Conservation (phyloP, 805 yeast genomes). For the Kodamaea laetipori region DNA sequence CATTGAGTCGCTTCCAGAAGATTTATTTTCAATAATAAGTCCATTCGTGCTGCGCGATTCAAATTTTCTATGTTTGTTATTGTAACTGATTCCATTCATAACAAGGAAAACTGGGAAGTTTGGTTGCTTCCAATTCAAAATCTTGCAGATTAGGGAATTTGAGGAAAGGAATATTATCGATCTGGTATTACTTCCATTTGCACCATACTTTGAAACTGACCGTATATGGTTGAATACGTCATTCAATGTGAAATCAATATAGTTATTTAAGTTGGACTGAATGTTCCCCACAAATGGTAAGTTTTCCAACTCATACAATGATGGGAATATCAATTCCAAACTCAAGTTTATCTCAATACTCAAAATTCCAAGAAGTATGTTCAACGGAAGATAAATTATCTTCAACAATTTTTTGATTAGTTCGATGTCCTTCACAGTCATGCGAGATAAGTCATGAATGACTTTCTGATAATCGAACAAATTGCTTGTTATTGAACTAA, state of each 20-base stretch:
- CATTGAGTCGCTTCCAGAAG: constrained; percentile 4
- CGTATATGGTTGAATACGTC: constrained; percentile 78
- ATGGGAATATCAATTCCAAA: constrained; percentile 77
- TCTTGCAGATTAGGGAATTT: constrained; percentile 88
- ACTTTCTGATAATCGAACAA: constrained; percentile 44
- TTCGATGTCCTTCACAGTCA: constrained; percentile 38
- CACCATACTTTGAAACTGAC: constrained; percentile 31
- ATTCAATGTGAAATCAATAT: constrained; percentile 71
- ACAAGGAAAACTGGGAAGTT: constrained; percentile 91
- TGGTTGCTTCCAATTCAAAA: constrained; percentile 97
- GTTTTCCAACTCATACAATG: constrained; percentile 44
- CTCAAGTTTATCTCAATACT: constrained; percentile 65
- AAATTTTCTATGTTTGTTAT: constrained; percentile 27
- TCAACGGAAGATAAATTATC: constrained; percentile 59
- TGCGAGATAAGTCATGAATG: constrained; percentile 38
- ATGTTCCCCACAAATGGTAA: constrained; percentile 44
- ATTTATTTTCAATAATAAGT: constrained; percentile 30
- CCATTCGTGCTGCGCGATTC: constrained; percentile 47
- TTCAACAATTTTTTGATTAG: constrained; percentile 47
- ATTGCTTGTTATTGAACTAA: constrained; percentile 39
- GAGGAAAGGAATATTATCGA: constrained; percentile 83
- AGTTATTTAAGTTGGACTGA: constrained; percentile 62
- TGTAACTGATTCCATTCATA: constrained; percentile 62
- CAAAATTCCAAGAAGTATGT: constrained; percentile 55
- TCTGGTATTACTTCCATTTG: constrained; percentile 38